Evolutionary conservation across 2,329 filamentous ascomycete species (phyloP), one percentile per base, ranked within the genome.

Genomic region (Chrysoporthe cubensis): DNA sequence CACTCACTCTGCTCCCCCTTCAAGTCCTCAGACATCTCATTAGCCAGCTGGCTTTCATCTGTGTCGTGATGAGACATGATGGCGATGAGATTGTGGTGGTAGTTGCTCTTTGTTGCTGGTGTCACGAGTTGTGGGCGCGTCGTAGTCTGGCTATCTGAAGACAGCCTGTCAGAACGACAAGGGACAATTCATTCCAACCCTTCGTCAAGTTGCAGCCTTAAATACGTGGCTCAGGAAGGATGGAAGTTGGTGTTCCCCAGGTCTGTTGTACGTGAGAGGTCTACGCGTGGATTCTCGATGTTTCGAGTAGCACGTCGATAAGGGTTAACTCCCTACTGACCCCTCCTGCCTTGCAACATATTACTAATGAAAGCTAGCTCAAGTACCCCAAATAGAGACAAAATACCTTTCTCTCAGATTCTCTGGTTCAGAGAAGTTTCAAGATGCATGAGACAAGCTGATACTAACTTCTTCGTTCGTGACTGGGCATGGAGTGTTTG

Each of bases 1-100:
- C n/a, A 52, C 60, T 2, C 32, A 62, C 60, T 40, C 16, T 50
- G 60, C 6, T 48, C 50, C 26, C 50, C 60, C 60, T 62, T 37
- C 6, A 37, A 44, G 43, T 48, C 8, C 60, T 21, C 14, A 3
- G 43, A 11, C 44, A 26, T 50, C 3, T 21, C 16, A 16, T 14
- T 13, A 34, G 16, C 60, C 32, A 37, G 21, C 42, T 37, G 16
- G 43, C 60, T 46, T 7, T 54, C 50, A 54, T 32, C 32, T 54
- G 21, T 3, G 26, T n/a, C 60, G 14, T 40, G 6, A 7, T 18
- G 14, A 13, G 60, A 50, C 60, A 50, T 50, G 43, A 40, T 62
- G 5, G 3, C n/a, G 43, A 37, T 34, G 7, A 1, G 5, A 11
- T 6, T n/a, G 43, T 50, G 18, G 3, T 18, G 26, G n/a, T 46